Evolutionary conservation across 2,329 filamentous ascomycete genomes (phyloP).

Genomic region (Fusarium sp.): DNA sequence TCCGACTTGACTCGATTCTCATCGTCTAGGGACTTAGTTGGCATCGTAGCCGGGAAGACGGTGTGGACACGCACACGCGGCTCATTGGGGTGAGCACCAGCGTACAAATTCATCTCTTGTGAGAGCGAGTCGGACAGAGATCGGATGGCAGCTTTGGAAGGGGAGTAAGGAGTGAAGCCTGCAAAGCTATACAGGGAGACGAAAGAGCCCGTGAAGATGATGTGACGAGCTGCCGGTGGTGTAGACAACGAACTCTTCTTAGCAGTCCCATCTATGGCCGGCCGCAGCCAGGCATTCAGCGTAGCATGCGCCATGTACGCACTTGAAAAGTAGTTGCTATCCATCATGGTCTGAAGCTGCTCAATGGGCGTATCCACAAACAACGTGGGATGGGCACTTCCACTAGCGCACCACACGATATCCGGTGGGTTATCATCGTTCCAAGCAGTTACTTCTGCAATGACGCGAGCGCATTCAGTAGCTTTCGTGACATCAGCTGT

Average conservation of each 20-base stretch:
- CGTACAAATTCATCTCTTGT: conserved; percentile 40
- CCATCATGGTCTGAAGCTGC: conserved; percentile 41
- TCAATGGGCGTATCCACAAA: conserved; percentile 39
- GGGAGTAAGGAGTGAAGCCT: conserved; percentile 34
- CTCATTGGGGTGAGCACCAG: conserved; percentile 25
- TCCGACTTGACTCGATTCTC: conserved; percentile 38
- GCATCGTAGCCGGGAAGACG: conserved; percentile 38
- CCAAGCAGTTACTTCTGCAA: conserved; percentile 28
- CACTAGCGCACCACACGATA: conserved; percentile 39
- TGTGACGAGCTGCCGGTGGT: conserved; percentile 1
- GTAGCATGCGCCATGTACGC: conserved; percentile 40
- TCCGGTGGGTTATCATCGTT: conserved; percentile 16
- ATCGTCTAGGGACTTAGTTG: conserved; percentile 34
- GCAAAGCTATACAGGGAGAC: conserved; percentile 37
- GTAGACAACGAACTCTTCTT: neutral
- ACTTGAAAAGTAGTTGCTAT: conserved; percentile 43
- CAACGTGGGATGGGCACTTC: conserved; percentile 36
- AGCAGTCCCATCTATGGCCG: neutral
- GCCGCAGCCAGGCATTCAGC: conserved; percentile 30
- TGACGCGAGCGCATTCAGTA: conserved; percentile 20
- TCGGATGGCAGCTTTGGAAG: conserved; percentile 36
- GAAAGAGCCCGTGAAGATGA: conserved; percentile 41
- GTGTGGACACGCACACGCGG: conserved; percentile 32
- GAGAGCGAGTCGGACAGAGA: conserved; percentile 37
- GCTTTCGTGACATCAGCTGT: conserved; percentile 26